Evolutionary conservation across 2,329 filamentous ascomycete species (phyloP).

Genomic region (Phoma sp.): DNA sequence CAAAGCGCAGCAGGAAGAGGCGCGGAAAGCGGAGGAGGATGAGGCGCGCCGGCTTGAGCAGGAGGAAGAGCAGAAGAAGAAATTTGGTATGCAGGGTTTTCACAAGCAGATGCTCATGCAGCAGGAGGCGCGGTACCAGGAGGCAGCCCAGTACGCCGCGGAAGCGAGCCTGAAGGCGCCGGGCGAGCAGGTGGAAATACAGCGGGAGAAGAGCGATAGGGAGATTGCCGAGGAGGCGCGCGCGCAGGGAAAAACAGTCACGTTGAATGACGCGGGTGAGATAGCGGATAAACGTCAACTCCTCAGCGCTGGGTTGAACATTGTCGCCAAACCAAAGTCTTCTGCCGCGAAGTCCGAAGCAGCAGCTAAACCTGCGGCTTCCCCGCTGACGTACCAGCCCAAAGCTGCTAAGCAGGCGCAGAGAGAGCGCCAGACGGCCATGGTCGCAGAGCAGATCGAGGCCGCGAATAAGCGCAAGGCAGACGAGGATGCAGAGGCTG

Average conservation of each 20-base stretch:
- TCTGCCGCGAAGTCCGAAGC: conserved; percentile 33
- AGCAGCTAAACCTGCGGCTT: conserved; percentile 21
- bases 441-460: conserved; percentile 81
- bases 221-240: conserved; percentile 74
- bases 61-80: conserved; percentile 70
- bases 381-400: conserved; percentile 31
- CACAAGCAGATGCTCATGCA: conserved; percentile 77
- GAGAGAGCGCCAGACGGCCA: conserved; percentile 77
- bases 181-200: conserved; percentile 8
- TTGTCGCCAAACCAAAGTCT: conserved; percentile 68
- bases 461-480: conserved; percentile 74
- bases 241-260: conserved; percentile 67
- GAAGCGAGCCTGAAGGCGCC: conserved; percentile 46
- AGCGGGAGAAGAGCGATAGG: conserved; percentile 63
- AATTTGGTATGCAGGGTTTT: conserved; percentile 78
- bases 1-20: conserved; percentile 80
- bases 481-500: conserved; percentile 73
- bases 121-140: conserved; percentile 73
- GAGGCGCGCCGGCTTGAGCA: conserved; percentile 71
- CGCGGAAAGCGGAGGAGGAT: conserved; percentile 72
- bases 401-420: conserved; percentile 66
- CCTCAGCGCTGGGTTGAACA: conserved; percentile 76
- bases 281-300: conserved; percentile 86
- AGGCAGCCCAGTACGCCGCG: conserved; percentile 71
- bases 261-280: conserved; percentile 82